Percentiles rank a stretch among this genome's conserved stretches.
Conservation (phyloP, 257 asterid species). For the Phtheirospermum japonicum region DNA sequence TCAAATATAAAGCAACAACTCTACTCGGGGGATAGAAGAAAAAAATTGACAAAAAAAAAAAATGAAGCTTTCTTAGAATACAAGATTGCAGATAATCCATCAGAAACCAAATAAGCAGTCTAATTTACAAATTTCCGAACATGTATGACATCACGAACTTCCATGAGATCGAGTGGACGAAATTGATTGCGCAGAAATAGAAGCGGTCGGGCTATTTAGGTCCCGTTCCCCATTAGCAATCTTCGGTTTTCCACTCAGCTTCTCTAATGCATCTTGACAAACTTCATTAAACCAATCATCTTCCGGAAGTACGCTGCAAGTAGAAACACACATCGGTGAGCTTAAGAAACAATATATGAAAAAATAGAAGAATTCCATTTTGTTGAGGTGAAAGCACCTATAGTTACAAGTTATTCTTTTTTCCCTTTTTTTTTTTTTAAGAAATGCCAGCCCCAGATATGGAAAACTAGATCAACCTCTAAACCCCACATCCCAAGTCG, state of each 20-base stretch:
- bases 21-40: conserved; percentile 18
- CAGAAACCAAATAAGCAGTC: conserved; percentile 25
- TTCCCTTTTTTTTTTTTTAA: no score
- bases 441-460: neutral
- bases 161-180: conserved; percentile 93
- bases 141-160: conserved; percentile 56
- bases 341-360: conserved; percentile 5
- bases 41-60: conserved; percentile 9
- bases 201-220: conserved; percentile 93
- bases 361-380: conserved; percentile 12
- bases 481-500: neutral
- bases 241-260: conserved; percentile 86
- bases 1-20: conserved; percentile 31
- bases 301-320: conserved; percentile 81
- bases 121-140: conserved; percentile 37
- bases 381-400: conserved; percentile 16
- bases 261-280: conserved; percentile 87
- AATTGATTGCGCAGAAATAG: conserved; percentile 94
- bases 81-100: conserved; percentile 23
- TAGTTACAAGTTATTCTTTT: neutral
- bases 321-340: conserved; percentile 14
- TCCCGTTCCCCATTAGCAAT: conserved; percentile 80
- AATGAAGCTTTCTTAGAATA: conserved; percentile 21
- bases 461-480: neutral
- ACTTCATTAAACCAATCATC: conserved; percentile 89